These are phyloP conservation scores for Solanum stenotomum DNA, from an alignment of 257 asterid genomes.

Conservation along the genomic window DNA sequence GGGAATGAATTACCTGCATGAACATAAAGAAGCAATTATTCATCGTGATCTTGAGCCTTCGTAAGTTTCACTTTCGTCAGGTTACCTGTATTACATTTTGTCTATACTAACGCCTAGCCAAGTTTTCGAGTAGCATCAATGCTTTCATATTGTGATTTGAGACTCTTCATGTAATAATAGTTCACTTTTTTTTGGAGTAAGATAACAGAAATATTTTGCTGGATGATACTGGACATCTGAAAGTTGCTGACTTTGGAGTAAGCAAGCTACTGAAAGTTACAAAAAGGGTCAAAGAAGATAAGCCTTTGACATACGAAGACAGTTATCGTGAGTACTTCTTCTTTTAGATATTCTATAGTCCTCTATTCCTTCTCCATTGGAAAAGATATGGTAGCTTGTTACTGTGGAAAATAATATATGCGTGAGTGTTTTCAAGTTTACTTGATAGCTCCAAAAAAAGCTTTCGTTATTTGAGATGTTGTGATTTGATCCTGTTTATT, in stretches of 20 bases:
- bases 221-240: conserved; percentile 93
- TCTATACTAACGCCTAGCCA: background rate
- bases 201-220: conserved; percentile 77
- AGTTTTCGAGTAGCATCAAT: background rate
- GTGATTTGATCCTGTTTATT: background rate
- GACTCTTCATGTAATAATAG: background rate
- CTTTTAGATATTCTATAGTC: background rate
- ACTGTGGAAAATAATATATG: background rate
- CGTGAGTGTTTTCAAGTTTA: background rate
- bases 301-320: conserved; percentile 37
- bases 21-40: conserved; percentile 66
- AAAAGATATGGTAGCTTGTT: background rate
- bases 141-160: background rate
- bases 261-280: conserved; percentile 79
- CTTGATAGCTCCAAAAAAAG: background rate
- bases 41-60: conserved; percentile 96
- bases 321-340: conserved; percentile 61
- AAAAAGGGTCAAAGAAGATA: conserved; percentile 59
- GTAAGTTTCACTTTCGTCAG: conserved; percentile 34
- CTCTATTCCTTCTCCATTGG: background rate
- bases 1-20: conserved; percentile 94
- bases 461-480: background rate
- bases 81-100: background rate
- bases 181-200: background rate
- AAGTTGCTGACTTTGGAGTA: conserved; percentile 93